Percentiles rank a stretch among this genome's conserved stretches.
Evolutionary conservation across 2,329 filamentous ascomycete genomes (phyloP).

Genomic region (Epicoccum nigrum): DNA sequence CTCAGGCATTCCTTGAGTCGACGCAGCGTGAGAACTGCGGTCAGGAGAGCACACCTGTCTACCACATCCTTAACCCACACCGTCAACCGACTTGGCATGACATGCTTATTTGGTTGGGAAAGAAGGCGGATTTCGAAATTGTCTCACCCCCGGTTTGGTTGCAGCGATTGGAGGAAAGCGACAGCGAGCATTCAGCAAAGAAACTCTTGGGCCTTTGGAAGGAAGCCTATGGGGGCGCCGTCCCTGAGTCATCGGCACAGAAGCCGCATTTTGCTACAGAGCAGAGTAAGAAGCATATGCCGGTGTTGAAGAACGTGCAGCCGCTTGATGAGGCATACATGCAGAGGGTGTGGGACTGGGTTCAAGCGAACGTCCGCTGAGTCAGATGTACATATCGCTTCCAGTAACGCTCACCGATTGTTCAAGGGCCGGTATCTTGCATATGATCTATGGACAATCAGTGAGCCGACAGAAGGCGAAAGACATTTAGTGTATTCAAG

Average conservation of each 20-base stretch:
- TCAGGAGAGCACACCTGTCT: constrained; percentile 41
- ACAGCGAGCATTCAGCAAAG: constrained; percentile 51
- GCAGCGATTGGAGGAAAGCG: constrained; percentile 44
- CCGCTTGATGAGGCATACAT: constrained; percentile 54
- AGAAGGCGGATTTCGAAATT: constrained; percentile 48
- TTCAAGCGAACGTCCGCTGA: constrained; percentile 27
- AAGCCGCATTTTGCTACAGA: constrained; percentile 43
- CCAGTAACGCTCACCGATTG: constrained; percentile 27
- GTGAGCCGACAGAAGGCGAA: constrained; percentile 4
- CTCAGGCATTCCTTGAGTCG: constrained; percentile 58
- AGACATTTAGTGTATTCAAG: no score
- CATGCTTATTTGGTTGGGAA: constrained; percentile 55
- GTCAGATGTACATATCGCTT: constrained; percentile 1
- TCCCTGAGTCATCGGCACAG: background rate
- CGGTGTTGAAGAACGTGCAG: constrained; percentile 44
- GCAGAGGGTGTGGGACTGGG: constrained; percentile 52
- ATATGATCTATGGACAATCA: background rate
- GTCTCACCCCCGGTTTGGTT: constrained; percentile 54
- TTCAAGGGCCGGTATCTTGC: background rate
- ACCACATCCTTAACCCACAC: constrained; percentile 59
- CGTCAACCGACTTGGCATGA: constrained; percentile 52
- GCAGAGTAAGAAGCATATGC: constrained; percentile 43
- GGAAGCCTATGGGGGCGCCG: constrained; percentile 45
- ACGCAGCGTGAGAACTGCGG: constrained; percentile 20
- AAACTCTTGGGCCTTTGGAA: constrained; percentile 60